Evolutionary conservation across 495 filamentous ascomycete genomes (phyloP).

Genomic region (Margaritispora aquatica): DNA sequence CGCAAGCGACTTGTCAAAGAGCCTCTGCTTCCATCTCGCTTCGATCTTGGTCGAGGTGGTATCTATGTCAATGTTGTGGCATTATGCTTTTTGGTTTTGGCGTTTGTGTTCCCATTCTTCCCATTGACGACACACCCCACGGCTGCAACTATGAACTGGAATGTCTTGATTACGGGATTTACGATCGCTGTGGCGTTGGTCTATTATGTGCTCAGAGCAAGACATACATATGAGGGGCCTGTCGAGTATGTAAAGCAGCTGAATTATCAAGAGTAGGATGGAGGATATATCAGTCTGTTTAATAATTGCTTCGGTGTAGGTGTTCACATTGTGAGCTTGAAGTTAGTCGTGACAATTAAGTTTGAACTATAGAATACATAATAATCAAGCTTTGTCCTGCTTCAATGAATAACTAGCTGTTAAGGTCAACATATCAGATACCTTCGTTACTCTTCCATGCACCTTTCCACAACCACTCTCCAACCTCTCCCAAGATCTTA

Average conservation of each 20-base stretch:
- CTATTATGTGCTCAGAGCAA: slow-evolving; percentile 38
- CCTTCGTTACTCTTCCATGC: too few relatives aligned
- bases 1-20: slow-evolving; percentile 34
- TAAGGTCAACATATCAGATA: too few relatives aligned
- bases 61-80: slow-evolving; percentile 35
- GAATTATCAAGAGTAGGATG: too few relatives aligned
- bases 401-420: too few relatives aligned
- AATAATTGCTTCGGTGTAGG: too few relatives aligned
- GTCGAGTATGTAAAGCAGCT: slow-evolving; percentile 1
- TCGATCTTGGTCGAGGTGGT: slow-evolving; percentile 44
- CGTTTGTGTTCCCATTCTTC: slow-evolving; percentile 50
- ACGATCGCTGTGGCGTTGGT: slow-evolving; percentile 37
- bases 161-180: slow-evolving; percentile 39
- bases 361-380: too few relatives aligned
- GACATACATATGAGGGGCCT: slow-evolving; percentile 31
- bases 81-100: slow-evolving; percentile 35
- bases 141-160: slow-evolving; percentile 42
- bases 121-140: slow-evolving; percentile 37
- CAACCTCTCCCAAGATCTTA: background rate
- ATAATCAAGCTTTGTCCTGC: too few relatives aligned
- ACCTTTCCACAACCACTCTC: background rate
- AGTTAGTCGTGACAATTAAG: too few relatives aligned
- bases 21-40: slow-evolving; percentile 37
- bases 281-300: too few relatives aligned
- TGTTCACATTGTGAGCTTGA: too few relatives aligned